Evolutionary conservation across 108 stramenopile species (phyloP).

Genomic region (Nannochloropsis granulata): DNA sequence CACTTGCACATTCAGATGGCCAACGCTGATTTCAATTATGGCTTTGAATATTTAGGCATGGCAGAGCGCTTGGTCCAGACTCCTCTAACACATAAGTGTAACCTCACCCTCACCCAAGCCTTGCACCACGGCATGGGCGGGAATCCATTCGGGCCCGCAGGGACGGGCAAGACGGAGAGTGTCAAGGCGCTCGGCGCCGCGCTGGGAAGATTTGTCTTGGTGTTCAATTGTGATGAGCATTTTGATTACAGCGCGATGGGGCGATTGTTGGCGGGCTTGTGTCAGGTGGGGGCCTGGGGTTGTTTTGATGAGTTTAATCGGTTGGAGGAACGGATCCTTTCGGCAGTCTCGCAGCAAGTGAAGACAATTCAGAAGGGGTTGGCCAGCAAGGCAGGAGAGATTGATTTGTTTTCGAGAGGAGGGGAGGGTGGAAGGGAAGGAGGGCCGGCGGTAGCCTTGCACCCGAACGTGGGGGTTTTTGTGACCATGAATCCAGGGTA

Average conservation of each 20-base stretch:
- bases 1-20: constrained; percentile 64
- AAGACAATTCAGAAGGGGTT: constrained; percentile 83
- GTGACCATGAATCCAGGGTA: constrained; percentile 99
- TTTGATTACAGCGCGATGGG: constrained; percentile 98
- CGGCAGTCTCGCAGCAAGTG: constrained; percentile 93
- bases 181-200: constrained; percentile 93
- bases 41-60: constrained; percentile 94
- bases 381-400: not conserved
- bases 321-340: constrained; percentile 84
- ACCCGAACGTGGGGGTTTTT: constrained; percentile 90
- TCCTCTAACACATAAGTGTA: constrained; percentile 92
- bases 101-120: constrained; percentile 89
- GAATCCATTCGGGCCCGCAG: constrained; percentile 95
- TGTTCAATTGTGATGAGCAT: constrained; percentile 89
- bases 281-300: constrained; percentile 91
- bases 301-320: constrained; percentile 98
- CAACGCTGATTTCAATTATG: constrained; percentile 84
- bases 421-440: constrained; percentile 30
- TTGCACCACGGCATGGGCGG: constrained; percentile 92
- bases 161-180: constrained; percentile 97
- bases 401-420: constrained; percentile 26
- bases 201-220: constrained; percentile 87
- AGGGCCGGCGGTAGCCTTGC: constrained; percentile 44
- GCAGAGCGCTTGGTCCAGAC: constrained; percentile 96
- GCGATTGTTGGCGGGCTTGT: constrained; percentile 86